Evolutionary conservation across 139 green algal species (phyloP), one percentile per base, ranked within the genome.

Genomic region (Asterochloris erici): DNA sequence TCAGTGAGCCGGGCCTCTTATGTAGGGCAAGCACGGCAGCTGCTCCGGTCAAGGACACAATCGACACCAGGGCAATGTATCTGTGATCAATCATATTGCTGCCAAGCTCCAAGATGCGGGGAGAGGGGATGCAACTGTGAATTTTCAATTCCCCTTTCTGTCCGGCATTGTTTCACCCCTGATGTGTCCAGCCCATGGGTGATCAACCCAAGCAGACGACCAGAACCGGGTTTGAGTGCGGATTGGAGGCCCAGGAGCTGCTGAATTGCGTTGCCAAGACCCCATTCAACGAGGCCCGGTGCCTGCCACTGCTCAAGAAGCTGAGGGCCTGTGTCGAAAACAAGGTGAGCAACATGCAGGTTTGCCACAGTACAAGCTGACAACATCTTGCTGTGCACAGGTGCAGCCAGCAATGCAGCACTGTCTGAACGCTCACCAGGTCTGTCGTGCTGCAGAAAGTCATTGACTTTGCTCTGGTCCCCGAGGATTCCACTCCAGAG

Each of bases 251-350:
- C 27, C 69, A 27, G n/a, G 84, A 73, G 17, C 47, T 87, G 68
- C 66, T 87, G 0, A 87, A 87, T 63, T 87, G 84, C 79, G 79
- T 87, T 2, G 73, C 84, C 23, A 83, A 66, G 12, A 85, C 78
- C 54, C 79, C 78, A 24, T 87, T 82, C 84, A 87, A 77, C 63
- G 79, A 85, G 73, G 70, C 80, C 26, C 81, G 76, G 28, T 87
- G 84, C 74, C n/a, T 82, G 17, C 29, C 71, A 9, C 68, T 87
- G 73, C n/a, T 84, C 15, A 84, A 87, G 73, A 85, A 85, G 54
- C 73, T 87, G 60, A 73, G 84, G 47, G 74, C 73, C 16, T 87
- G 84, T 38, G 76, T 82, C 54, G 74, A 85, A 29, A 85, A 84
- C 24, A 74, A 87, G 79, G 84, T 85, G 16, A 68, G 62, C 21